These are phyloP conservation scores for Phytophthora megakarya DNA, from an alignment of 352 stramenopile genomes.

Conservation along the genomic window DNA sequence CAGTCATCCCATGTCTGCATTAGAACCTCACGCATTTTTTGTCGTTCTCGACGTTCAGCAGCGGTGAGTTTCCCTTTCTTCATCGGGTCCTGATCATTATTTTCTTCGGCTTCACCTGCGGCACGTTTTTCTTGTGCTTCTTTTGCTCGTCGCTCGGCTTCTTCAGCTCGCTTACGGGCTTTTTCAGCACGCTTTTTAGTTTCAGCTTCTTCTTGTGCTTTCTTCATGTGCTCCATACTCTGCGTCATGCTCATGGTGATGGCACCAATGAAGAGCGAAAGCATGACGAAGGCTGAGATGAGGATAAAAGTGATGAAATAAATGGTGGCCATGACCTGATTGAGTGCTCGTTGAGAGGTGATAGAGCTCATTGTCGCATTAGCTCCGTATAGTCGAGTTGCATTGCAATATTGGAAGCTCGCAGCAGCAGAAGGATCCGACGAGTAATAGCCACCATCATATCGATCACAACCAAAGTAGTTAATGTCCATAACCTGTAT, in stretches of 20 bases:
- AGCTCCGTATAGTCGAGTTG: slow-evolving; percentile 55
- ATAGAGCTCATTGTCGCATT: slow-evolving; percentile 49
- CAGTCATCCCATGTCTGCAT: slow-evolving; percentile 81
- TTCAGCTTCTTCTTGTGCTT: slow-evolving; percentile 68
- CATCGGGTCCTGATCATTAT: background rate
- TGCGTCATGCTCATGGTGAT: slow-evolving; percentile 92
- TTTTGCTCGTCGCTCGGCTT: slow-evolving; percentile 50
- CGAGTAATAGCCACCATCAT: slow-evolving; percentile 72
- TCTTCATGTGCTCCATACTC: slow-evolving; percentile 90
- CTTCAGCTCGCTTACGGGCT: slow-evolving; percentile 52
- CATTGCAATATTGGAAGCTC: slow-evolving; percentile 68
- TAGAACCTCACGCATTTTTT: slow-evolving; percentile 78
- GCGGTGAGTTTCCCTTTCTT: slow-evolving; percentile 53
- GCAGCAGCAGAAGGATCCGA: slow-evolving; percentile 36
- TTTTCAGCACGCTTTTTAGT: slow-evolving; percentile 65
- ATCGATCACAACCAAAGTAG: slow-evolving; percentile 77
- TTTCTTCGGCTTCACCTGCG: slow-evolving; percentile 10
- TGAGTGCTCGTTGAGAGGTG: slow-evolving; percentile 42
- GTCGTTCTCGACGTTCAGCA: slow-evolving; percentile 59
- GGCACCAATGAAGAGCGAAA: slow-evolving; percentile 90
- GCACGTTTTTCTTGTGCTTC: slow-evolving; percentile 51
- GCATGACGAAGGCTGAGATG: slow-evolving; percentile 89
- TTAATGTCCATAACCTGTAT: slow-evolving; percentile 81
- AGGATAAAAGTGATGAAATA: slow-evolving; percentile 91
- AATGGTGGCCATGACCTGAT: slow-evolving; percentile 60